phyloP scores from a whole-genome alignment of 192 early-diverging fungal species.

The Podila verticillata region DNA sequence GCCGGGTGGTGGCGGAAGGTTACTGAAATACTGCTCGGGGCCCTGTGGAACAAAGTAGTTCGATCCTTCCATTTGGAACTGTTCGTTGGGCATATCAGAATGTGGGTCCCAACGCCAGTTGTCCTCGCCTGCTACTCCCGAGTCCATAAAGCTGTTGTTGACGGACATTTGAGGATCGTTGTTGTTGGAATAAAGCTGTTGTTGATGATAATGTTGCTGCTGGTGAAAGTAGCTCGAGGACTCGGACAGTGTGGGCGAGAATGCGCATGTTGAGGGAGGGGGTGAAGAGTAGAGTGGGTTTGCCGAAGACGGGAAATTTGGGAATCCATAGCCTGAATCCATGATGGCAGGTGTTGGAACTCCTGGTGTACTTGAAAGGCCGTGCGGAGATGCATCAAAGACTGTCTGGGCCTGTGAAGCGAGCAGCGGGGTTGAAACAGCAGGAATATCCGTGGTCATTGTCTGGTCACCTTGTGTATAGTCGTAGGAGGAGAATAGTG shows the following conservation, averaged over 20 bases:
- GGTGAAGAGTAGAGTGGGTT: conserved; percentile 49
- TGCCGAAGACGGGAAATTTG: conserved; percentile 20
- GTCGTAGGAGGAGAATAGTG: conserved; percentile 12
- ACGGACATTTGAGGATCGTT: background rate
- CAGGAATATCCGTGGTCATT: background rate
- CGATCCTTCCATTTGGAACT: background rate
- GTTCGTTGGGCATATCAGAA: background rate
- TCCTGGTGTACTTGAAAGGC: conserved; percentile 11
- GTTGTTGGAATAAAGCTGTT: background rate
- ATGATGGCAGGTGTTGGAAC: conserved; percentile 14
- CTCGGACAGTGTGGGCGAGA: conserved; percentile 21
- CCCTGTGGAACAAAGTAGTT: background rate
- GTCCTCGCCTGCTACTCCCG: background rate
- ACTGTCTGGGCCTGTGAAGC: conserved; percentile 33
- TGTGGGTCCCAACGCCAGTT: background rate
- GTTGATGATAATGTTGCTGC: background rate
- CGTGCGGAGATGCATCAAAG: conserved; percentile 13
- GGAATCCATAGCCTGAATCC: conserved; percentile 16
- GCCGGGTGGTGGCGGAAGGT: background rate
- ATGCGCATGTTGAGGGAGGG: conserved; percentile 22
- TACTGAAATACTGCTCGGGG: background rate
- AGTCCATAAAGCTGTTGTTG: background rate
- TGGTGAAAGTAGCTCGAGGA: conserved; percentile 29
- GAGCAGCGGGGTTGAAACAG: conserved; percentile 34
- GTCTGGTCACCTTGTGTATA: conserved; percentile 1